Conservation (phyloP, 768 basidiomycete species). For the Russula earlei region DNA sequence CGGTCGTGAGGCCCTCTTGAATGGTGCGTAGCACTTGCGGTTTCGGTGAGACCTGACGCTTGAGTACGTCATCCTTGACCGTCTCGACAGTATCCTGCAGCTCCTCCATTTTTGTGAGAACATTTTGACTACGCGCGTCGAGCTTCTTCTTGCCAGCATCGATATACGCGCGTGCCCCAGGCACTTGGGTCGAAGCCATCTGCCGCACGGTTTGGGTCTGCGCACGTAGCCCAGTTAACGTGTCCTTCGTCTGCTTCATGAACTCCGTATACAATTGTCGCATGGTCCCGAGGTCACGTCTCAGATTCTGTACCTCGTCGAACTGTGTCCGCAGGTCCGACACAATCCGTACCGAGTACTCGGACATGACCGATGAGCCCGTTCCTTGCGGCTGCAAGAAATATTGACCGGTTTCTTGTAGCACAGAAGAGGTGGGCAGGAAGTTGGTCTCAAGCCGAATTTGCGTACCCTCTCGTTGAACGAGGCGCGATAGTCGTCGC, state of each 20-base stretch:
- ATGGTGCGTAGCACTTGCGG: constrained; percentile 58
- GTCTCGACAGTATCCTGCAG: constrained; percentile 85
- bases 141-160: constrained; percentile 87
- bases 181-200: constrained; percentile 71
- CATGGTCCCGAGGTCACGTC: constrained; percentile 88
- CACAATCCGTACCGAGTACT: constrained; percentile 66
- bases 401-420: constrained; percentile 60
- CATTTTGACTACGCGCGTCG: constrained; percentile 82
- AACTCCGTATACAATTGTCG: constrained; percentile 93
- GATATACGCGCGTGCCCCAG: constrained; percentile 80
- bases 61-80: constrained; percentile 85
- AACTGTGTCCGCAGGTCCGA: constrained; percentile 84
- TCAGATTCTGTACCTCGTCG: constrained; percentile 89
- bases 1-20: constrained; percentile 58
- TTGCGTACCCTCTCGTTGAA: constrained; percentile 31
- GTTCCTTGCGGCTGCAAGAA: constrained; percentile 59
- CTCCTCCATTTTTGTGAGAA: constrained; percentile 87
- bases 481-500: constrained; percentile 62
- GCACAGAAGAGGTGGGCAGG: constrained; percentile 32
- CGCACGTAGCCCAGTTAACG: constrained; percentile 62
- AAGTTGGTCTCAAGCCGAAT: constrained; percentile 24
- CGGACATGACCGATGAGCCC: constrained; percentile 62
- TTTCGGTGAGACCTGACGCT: constrained; percentile 80
- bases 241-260: constrained; percentile 83
- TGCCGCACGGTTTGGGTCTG: constrained; percentile 87